Conservation (phyloP, 1,139 yeast species). For the Candida anutae region DNA sequence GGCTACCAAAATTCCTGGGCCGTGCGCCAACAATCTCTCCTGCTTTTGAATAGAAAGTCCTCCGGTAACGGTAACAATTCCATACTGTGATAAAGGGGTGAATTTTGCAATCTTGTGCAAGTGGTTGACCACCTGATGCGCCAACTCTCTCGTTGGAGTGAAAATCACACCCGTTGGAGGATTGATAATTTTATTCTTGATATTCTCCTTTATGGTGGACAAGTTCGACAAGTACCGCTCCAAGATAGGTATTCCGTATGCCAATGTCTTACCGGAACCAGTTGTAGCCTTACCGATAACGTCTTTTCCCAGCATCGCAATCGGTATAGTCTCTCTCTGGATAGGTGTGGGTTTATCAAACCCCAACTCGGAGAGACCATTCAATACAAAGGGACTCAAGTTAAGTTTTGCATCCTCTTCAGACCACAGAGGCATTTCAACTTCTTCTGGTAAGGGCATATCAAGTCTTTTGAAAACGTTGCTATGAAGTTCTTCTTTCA, state of each 20-base stretch:
- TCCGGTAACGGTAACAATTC: constrained; percentile 82
- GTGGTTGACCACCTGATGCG: constrained; percentile 87
- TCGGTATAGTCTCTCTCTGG: constrained; percentile 71
- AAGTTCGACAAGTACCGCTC: constrained; percentile 46
- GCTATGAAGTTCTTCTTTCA: constrained; percentile 11
- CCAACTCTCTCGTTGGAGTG: constrained; percentile 95
- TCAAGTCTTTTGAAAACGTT: constrained; percentile 17
- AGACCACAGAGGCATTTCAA: constrained; percentile 57
- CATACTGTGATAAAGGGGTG: constrained; percentile 48
- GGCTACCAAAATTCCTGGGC: constrained; percentile 83
- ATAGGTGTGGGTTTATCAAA: constrained; percentile 76
- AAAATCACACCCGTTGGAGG: constrained; percentile 73
- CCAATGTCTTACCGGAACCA: constrained; percentile 96
- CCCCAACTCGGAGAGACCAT: constrained; percentile 51
- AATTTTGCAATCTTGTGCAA: constrained; percentile 52
- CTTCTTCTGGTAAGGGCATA: constrained; percentile 31
- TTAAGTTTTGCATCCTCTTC: constrained; percentile 16
- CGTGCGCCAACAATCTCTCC: constrained; percentile 62
- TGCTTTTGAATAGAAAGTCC: constrained; percentile 93
- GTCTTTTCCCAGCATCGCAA: constrained; percentile 65
- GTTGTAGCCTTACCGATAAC: constrained; percentile 95
- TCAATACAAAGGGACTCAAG: constrained; percentile 47
- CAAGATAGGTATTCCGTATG: constrained; percentile 90
- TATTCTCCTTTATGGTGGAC: constrained; percentile 14
- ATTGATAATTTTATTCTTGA: constrained; percentile 15